A percentile compares a stretch with the other conserved stretches of the same genome.
Evolutionary conservation across 768 basidiomycete genomes (phyloP).

Genomic region (Hygrophoropsis aurantiaca): DNA sequence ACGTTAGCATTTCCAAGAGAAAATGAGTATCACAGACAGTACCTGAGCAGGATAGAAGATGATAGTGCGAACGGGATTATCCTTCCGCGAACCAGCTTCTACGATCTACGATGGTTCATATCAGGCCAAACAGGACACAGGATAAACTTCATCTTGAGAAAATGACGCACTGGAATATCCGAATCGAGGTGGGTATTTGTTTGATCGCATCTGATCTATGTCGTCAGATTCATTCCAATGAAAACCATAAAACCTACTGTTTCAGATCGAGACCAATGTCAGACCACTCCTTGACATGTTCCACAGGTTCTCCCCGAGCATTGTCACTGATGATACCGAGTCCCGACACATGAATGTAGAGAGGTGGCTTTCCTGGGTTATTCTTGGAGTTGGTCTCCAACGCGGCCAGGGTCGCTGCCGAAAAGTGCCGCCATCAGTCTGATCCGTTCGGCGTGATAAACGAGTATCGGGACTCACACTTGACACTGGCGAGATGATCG

Average conservation of each 20-base stretch:
- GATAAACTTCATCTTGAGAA: constrained; percentile 4
- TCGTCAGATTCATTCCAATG: background rate
- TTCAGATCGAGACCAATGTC: constrained; percentile 38
- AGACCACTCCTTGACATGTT: constrained; percentile 32
- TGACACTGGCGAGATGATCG: constrained; percentile 35
- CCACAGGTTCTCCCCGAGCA: constrained; percentile 36
- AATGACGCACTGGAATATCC: constrained; percentile 25
- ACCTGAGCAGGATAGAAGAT: constrained; percentile 39
- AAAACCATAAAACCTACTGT: constrained; percentile 16
- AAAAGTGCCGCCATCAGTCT: background rate
- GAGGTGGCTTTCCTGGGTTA: constrained; percentile 36
- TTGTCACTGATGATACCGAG: constrained; percentile 41
- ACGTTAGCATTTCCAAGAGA: background rate
- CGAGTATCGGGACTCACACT: constrained; percentile 21
- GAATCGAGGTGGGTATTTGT: constrained; percentile 32
- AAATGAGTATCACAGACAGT: background rate
- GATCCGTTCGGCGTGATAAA: background rate
- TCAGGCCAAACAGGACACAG: constrained; percentile 1
- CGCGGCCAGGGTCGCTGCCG: constrained; percentile 37
- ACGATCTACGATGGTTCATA: constrained; percentile 26
- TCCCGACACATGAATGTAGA: constrained; percentile 46
- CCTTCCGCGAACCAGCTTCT: constrained; percentile 38
- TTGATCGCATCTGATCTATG: constrained; percentile 20
- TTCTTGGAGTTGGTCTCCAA: constrained; percentile 36
- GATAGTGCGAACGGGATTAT: constrained; percentile 43